A percentile compares a stretch with the other conserved stretches of the same genome.
These are phyloP conservation scores for Phytophthora fragariaefolia DNA, from an alignment of 352 stramenopile genomes.

Conservation along the genomic window DNA sequence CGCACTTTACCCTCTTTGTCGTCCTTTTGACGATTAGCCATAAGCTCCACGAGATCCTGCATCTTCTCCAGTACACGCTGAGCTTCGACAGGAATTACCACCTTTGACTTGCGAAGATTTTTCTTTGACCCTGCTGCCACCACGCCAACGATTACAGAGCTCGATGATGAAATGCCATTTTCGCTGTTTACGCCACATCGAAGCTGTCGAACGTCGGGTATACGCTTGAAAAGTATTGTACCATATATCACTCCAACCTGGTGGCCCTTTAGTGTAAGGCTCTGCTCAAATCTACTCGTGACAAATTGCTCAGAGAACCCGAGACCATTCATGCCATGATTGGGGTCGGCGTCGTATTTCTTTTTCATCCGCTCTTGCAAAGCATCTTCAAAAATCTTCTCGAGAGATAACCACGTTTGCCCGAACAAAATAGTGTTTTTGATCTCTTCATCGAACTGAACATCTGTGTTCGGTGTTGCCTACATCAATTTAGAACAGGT, in stretches of 20 bases:
- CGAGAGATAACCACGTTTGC: conserved; percentile 88
- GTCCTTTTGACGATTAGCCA: conserved; percentile 89
- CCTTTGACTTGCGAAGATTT: conserved; percentile 68
- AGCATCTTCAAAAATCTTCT: conserved; percentile 91
- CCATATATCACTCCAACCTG: conserved; percentile 89
- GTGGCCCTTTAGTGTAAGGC: conserved; percentile 86
- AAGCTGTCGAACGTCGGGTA: conserved; percentile 87
- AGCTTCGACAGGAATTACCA: conserved; percentile 85
- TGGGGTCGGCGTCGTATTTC: conserved; percentile 60
- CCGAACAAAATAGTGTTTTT: conserved; percentile 88
- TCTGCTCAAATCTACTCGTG: conserved; percentile 89
- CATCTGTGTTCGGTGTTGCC: conserved; percentile 47
- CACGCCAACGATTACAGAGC: conserved; percentile 84
- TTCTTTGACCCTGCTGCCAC: conserved; percentile 65
- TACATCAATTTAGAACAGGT: conserved; percentile 12
- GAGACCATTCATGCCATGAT: conserved; percentile 50
- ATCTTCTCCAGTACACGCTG: conserved; percentile 91
- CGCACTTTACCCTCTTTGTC: conserved; percentile 91
- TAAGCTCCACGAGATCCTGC: conserved; percentile 88
- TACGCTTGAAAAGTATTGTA: conserved; percentile 90
- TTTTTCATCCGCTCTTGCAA: conserved; percentile 88
- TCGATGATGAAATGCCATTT: conserved; percentile 88
- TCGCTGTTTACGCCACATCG: conserved; percentile 89
- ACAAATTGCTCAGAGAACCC: conserved; percentile 79
- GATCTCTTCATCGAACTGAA: conserved; percentile 82